Evolutionary conservation across 371 early-diverging fungal genomes (phyloP).

Genomic region (Syncephalastrum monosporum): DNA sequence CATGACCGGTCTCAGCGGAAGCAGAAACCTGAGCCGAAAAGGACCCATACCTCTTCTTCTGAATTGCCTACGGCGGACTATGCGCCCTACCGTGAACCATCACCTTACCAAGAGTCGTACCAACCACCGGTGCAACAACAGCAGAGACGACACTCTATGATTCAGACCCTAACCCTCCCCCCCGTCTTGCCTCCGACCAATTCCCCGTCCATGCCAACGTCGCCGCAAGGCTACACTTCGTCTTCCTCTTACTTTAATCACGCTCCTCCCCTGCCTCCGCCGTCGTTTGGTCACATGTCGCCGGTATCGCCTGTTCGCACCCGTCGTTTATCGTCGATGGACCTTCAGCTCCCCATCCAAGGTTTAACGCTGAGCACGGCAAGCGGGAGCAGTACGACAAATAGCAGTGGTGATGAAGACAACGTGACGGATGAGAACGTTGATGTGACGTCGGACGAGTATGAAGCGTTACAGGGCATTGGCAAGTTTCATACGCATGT

Average conservation of each 20-base stretch:
- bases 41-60: neutral
- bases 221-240: conserved; percentile 4
- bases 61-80: neutral
- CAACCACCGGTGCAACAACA: conserved; percentile 1
- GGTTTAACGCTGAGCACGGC: conserved; percentile 2
- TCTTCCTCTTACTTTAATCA: conserved; percentile 4
- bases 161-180: conserved; percentile 14
- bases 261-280: conserved; percentile 4
- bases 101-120: neutral
- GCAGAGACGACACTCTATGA: conserved; percentile 8
- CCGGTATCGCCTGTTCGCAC: neutral
- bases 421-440: conserved; percentile 5
- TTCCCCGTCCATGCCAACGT: conserved; percentile 2
- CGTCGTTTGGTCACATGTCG: neutral
- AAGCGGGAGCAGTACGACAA: conserved; percentile 1
- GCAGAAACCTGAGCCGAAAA: neutral
- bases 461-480: conserved; percentile 46
- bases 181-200: conserved; percentile 7
- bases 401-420: neutral
- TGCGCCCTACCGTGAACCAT: neutral
- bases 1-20: conserved; percentile 29
- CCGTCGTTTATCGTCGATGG: conserved; percentile 16
- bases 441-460: conserved; percentile 42
- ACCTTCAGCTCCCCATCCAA: conserved; percentile 19
- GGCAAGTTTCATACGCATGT: conserved; percentile 24